phyloP scores from a whole-genome alignment of 2,329 filamentous ascomycete species.

The Alternaria sp. region DNA sequence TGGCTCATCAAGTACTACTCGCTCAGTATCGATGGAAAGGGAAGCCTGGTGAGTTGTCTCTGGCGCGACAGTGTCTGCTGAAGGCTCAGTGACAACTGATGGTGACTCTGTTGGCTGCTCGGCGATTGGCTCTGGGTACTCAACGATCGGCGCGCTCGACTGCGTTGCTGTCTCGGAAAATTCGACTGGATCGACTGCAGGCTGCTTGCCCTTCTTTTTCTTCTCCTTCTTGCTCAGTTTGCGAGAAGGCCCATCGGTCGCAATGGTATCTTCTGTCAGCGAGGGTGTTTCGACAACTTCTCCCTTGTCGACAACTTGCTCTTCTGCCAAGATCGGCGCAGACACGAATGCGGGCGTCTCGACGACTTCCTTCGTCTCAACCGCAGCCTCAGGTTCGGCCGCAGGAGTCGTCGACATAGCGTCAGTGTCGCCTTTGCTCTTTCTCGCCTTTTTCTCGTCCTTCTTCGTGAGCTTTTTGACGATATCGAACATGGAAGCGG shows the following conservation, averaged over 20 bases:
- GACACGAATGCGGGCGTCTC: constrained; percentile 7
- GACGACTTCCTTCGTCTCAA: constrained; percentile 28
- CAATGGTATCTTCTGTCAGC: neutral
- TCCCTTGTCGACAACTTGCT: constrained; percentile 19
- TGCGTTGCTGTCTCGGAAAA: neutral
- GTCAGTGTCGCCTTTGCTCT: constrained; percentile 24
- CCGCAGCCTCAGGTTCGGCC: constrained; percentile 22
- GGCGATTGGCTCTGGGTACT: neutral
- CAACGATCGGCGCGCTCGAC: neutral
- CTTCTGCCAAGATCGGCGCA: neutral
- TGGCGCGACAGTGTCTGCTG: neutral
- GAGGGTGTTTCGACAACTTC: constrained; percentile 11
- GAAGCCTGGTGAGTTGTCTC: neutral
- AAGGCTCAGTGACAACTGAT: neutral
- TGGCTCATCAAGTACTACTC: neutral
- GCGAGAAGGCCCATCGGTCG: constrained; percentile 8
- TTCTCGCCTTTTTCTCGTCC: constrained; percentile 37
- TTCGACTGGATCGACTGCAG: constrained; percentile 13
- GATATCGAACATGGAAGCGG: constrained; percentile 35
- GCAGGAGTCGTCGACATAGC: constrained; percentile 33
- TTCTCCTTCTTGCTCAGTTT: constrained; percentile 36
- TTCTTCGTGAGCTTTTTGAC: constrained; percentile 38
- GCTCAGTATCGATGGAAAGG: neutral
- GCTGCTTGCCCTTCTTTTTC: constrained; percentile 25
- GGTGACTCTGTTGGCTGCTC: neutral